Evolutionary conservation across 2,329 filamentous ascomycete genomes (phyloP).

Genomic region (Pseudopithomyces maydicus): DNA sequence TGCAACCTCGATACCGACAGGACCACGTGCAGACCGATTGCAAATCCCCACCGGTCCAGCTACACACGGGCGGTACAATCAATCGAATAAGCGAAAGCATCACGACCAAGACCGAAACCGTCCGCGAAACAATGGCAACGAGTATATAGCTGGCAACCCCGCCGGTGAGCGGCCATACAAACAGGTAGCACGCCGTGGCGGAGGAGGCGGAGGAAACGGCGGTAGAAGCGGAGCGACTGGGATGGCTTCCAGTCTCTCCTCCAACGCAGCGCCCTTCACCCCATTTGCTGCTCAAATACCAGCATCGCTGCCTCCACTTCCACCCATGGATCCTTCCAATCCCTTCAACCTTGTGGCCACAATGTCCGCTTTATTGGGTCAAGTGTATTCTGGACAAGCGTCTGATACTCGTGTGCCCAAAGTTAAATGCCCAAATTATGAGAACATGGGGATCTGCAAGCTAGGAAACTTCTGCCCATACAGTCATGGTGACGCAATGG

Average conservation of each 20-base stretch:
- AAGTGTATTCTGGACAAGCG: not conserved
- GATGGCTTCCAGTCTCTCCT: not conserved
- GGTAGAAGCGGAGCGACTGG: not conserved
- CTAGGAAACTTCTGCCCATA: conserved; percentile 3
- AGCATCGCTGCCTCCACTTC: not conserved
- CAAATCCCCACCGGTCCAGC: not conserved
- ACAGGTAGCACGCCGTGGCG: conserved; percentile 58
- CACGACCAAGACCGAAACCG: conserved; percentile 59
- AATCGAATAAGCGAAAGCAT: conserved; percentile 61
- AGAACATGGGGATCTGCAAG: conserved; percentile 2
- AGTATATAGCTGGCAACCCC: conserved; percentile 38
- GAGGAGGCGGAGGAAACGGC: not conserved
- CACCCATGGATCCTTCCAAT: not conserved
- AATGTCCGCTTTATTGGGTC: not conserved
- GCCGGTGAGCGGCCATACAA: conserved; percentile 49
- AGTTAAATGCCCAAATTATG: not conserved
- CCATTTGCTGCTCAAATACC: not conserved
- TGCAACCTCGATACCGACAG: not conserved
- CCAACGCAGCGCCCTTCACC: not conserved
- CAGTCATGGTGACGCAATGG: not conserved
- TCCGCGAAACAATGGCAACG: conserved; percentile 45
- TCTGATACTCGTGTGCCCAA: not conserved
- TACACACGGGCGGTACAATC: conserved; percentile 24
- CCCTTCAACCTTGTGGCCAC: not conserved
- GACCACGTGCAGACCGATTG: not conserved